A percentile compares a stretch with the other conserved stretches of the same genome.
These are phyloP conservation scores for Chara braunii DNA, from an alignment of 139 green algal species.

Conservation along the genomic window DNA sequence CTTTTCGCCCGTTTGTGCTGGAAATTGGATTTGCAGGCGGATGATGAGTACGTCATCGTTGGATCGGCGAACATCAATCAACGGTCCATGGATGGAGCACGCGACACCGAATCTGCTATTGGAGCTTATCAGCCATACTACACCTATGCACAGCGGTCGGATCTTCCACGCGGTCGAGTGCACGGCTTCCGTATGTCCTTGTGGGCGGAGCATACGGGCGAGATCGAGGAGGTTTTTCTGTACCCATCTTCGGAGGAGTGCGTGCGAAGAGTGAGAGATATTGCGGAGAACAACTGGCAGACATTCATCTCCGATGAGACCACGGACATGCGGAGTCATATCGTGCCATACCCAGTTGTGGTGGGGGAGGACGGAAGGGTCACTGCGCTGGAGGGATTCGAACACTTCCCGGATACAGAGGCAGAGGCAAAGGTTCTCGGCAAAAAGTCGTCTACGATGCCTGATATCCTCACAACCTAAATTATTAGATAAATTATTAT, in stretches of 20 bases:
- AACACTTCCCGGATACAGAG: conserved; percentile 40
- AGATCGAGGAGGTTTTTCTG: neutral
- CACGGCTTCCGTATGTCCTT: conserved; percentile 48
- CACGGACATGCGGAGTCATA: conserved; percentile 37
- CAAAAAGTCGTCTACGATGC: conserved; percentile 18
- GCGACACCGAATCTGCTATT: conserved; percentile 56
- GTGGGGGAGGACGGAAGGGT: conserved; percentile 36
- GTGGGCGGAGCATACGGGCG: conserved; percentile 46
- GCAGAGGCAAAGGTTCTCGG: conserved; percentile 12
- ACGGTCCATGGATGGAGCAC: conserved; percentile 31
- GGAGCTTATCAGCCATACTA: conserved; percentile 46
- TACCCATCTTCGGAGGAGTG: conserved; percentile 22
- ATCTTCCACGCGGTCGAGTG: conserved; percentile 27
- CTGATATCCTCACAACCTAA: conserved; percentile 37
- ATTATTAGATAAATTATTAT: too few relatives aligned
- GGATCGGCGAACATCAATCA: conserved; percentile 56
- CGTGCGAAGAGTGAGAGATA: conserved; percentile 27
- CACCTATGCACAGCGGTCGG: too few relatives aligned
- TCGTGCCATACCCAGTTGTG: conserved; percentile 46
- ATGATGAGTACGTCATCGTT: conserved; percentile 56
- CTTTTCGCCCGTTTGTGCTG: too few relatives aligned
- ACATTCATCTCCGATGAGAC: conserved; percentile 21
- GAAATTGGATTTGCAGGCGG: too few relatives aligned
- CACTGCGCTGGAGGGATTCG: neutral
- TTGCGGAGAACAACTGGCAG: conserved; percentile 15